Evolutionary conservation across 2,329 filamentous ascomycete genomes (phyloP), one percentile per base, ranked within the genome.

Genomic region (Septoria linicola): DNA sequence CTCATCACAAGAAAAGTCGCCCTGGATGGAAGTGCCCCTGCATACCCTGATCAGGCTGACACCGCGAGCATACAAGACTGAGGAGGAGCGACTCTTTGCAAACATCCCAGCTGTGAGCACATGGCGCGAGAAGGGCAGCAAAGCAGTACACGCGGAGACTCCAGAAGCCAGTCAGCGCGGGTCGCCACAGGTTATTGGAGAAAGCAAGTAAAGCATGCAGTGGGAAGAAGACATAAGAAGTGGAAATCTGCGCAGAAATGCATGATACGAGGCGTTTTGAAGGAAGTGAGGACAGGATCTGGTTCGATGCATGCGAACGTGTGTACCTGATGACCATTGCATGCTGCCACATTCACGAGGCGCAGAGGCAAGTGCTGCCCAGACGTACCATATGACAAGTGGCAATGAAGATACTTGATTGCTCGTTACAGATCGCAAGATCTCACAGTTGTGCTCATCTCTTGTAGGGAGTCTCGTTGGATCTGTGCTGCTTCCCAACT

Each of bases 1-100:
- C 66, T 89, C 93, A 65, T 86, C 89, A 48, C 93, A 97, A 71
- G 84, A 91, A 63, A 82, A 89, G 72, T 93, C 88, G 60, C 93
- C 93, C 0, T 99, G 93, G 93, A 96, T 97, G 88, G 92, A 96
- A 66, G 93, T 99, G 7, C 93, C 93, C 5, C 78, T 99, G 55
- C 93, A 99, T 70, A 96, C 89, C 7, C 78, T 99, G 41, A 97
- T 99, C 74, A 96, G 96, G 74, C 79, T 99, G 44, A 97, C 93
- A 4, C 93, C 93, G 2, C 84, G 89, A 55, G 93, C 93, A 6
- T 99, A 99, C 69, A 88, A 88, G 41, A 99, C 93, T 1, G 85
- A 95, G 53, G 89, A 97, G 68, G 82, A 93, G 70, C 81, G 89
- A 37, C 88, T 89, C 66, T 86, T 88, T 68, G 92, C 92, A 6